phyloP scores from a whole-genome alignment of 2,329 filamentous ascomycete genomes.

The Botrytis hyacinthi region DNA sequence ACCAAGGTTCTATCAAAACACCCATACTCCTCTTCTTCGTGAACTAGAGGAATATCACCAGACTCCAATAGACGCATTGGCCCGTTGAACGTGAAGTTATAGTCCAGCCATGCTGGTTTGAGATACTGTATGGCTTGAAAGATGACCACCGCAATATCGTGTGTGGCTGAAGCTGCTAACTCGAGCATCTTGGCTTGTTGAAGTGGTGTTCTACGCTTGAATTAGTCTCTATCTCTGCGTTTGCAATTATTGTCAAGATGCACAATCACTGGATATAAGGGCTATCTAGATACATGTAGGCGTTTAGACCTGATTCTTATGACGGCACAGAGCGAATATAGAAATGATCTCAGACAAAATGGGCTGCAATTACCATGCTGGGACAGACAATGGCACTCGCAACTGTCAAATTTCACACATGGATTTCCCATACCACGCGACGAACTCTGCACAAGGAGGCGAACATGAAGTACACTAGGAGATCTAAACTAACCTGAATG shows the following conservation, averaged over 20 bases:
- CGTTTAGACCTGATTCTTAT: not conserved
- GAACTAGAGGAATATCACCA: slow-evolving; percentile 43
- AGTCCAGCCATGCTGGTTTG: slow-evolving; percentile 63
- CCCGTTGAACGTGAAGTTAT: slow-evolving; percentile 61
- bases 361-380: not conserved
- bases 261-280: not conserved
- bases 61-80: slow-evolving; percentile 55
- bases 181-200: slow-evolving; percentile 55
- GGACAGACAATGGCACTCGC: slow-evolving; percentile 1
- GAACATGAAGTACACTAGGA: not conserved
- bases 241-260: not conserved
- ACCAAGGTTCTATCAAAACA: slow-evolving; percentile 64
- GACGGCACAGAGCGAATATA: not conserved
- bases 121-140: slow-evolving; percentile 60
- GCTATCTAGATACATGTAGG: not conserved
- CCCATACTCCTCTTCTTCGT: slow-evolving; percentile 58
- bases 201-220: slow-evolving; percentile 45
- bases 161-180: slow-evolving; percentile 61
- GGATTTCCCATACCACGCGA: not conserved
- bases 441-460: not conserved
- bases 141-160: slow-evolving; percentile 62
- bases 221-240: slow-evolving; percentile 1
- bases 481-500: slow-evolving; percentile 47
- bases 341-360: not conserved
- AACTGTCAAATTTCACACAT: not conserved